A percentile compares a stretch with the other conserved stretches of the same genome.
These are phyloP conservation scores for Tetrapisispora pingtungensis DNA, from an alignment of 805 yeast species.

Conservation along the genomic window DNA sequence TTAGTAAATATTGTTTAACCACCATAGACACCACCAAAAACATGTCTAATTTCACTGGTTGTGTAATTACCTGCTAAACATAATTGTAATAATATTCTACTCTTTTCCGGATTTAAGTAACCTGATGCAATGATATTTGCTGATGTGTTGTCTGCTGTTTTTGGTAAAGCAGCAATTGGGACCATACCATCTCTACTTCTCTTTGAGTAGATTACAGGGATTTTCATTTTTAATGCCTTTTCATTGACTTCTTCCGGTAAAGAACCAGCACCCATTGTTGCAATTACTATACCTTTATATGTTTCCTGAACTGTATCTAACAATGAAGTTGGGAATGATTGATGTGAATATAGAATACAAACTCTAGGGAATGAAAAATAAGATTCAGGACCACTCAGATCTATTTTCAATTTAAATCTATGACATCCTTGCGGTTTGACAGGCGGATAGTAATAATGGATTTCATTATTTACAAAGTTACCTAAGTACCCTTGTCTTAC, in stretches of 20 bases:
- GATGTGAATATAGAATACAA: constrained; percentile 50
- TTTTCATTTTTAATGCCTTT: constrained; percentile 30
- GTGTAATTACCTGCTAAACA: constrained; percentile 37
- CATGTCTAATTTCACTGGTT: constrained; percentile 32
- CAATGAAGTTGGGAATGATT: constrained; percentile 43
- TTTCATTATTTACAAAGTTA: constrained; percentile 54
- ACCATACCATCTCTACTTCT: constrained; percentile 66
- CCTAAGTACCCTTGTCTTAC: constrained; percentile 66
- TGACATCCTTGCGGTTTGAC: constrained; percentile 44
- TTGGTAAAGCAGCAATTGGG: constrained; percentile 39
- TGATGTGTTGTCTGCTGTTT: constrained; percentile 26
- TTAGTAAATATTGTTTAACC: constrained; percentile 20
- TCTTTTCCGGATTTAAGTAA: constrained; percentile 55
- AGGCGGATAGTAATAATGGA: constrained; percentile 56
- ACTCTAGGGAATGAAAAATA: constrained; percentile 30
- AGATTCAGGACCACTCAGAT: constrained; percentile 6
- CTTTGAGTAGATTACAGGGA: constrained; percentile 56
- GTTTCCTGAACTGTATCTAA: constrained; percentile 39
- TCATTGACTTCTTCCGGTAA: constrained; percentile 42
- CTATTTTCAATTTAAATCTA: constrained; percentile 32
- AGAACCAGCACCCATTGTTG: constrained; percentile 67
- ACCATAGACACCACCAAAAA: constrained; percentile 46
- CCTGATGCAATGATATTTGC: constrained; percentile 51
- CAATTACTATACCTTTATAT: constrained; percentile 49
- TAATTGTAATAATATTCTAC: constrained; percentile 48